Base-by-base conservation (phyloP, 2,329 filamentous ascomycete genomes). In the Orbilia blumenaviensis region DNA sequence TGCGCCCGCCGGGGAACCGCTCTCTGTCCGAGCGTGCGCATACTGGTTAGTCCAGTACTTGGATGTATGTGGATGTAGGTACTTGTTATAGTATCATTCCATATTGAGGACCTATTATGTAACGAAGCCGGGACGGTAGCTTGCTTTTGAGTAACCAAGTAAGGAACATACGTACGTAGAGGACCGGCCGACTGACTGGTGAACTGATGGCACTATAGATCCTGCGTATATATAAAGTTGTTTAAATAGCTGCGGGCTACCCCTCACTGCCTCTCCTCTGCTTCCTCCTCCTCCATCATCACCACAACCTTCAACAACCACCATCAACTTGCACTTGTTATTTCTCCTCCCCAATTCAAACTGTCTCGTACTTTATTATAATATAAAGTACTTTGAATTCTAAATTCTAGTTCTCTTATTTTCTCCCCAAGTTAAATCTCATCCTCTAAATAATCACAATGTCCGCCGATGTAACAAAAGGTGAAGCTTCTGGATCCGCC, bases 181-280 rank as follows among this genome's bases (percentile, higher is more conserved):
- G n/a, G n/a, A n/a, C n/a, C n/a, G n/a, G n/a, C n/a, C n/a, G n/a
- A n/a, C n/a, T n/a, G n/a, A n/a, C n/a, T n/a, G n/a, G n/a, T n/a
- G n/a, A n/a, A n/a, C n/a, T n/a, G n/a, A n/a, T n/a, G n/a, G n/a
- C n/a, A 9, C 9, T 21, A 46, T 21, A 21, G 44, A 10, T 27
- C 21, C 9, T 9, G 7, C 23, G 44, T 1, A 5, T n/a, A 12
- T 27, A 48, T 23, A 27, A 6, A 42, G 4, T 48, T 50, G 62
- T 68, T 76, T 76, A 76, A 76, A 76, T 76, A 76, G 62, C 72
- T 60, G 54, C 41, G 46, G 12, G 44, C 72, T 76, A 76, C 72
- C 72, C 72, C 72, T 76, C 72, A 27, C 27, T 50, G 14, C 18
- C 23, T 48, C 21, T 48, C 38, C 9, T 29, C 38, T 56, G 3